Evolutionary conservation across 768 basidiomycete genomes (phyloP).

Genomic region (Boletus pseudopeckii): DNA sequence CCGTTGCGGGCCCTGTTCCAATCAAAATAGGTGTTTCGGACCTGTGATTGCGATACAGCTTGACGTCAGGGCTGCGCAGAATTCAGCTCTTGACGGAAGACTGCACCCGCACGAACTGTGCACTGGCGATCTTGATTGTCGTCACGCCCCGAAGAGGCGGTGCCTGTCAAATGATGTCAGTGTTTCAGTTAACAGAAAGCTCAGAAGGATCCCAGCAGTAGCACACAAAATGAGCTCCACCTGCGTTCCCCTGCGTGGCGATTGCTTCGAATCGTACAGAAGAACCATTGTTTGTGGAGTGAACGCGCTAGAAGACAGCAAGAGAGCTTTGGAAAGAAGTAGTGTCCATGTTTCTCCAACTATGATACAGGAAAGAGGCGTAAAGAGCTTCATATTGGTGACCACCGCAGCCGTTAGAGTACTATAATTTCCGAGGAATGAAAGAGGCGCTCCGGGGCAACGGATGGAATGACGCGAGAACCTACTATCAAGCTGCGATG

Average conservation of each 20-base stretch:
- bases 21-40: background rate
- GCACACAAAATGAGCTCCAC: conserved; percentile 17
- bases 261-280: conserved; percentile 10
- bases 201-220: conserved; percentile 8
- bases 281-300: background rate
- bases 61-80: conserved; percentile 29
- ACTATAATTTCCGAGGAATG: conserved; percentile 30
- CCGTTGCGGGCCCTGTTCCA: background rate
- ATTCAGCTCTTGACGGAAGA: conserved; percentile 12
- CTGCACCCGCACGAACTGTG: background rate
- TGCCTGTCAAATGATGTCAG: conserved; percentile 27
- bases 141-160: conserved; percentile 11
- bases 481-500: conserved; percentile 5
- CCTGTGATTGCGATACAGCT: conserved; percentile 1
- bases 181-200: conserved; percentile 10
- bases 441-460: conserved; percentile 10
- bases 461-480: conserved; percentile 14
- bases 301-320: conserved; percentile 11
- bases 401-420: conserved; percentile 8
- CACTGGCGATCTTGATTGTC: background rate
- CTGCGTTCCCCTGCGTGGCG: conserved; percentile 8
- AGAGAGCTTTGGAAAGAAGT: conserved; percentile 9
- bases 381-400: conserved; percentile 12
- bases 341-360: background rate
- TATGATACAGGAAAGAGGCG: conserved; percentile 4